Conservation (phyloP, 371 early-diverging fungal species). For the Dichotomocladium elegans region DNA sequence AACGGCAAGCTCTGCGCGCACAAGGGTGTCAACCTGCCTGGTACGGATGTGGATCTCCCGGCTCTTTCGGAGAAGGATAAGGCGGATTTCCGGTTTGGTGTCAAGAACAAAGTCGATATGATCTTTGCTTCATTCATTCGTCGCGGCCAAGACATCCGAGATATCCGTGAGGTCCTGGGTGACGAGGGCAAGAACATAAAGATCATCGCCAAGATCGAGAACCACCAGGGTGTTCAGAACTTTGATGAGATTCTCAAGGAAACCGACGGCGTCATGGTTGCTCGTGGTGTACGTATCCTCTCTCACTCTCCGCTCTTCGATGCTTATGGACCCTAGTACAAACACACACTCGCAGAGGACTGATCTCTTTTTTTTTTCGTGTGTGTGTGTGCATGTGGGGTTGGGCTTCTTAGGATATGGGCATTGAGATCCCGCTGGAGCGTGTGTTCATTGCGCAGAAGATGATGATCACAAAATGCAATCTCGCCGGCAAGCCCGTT, state of each 20-base stretch:
- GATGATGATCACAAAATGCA: constrained; percentile 95
- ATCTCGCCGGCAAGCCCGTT: constrained; percentile 92
- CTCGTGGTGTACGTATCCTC: constrained; percentile 78
- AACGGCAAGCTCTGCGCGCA: constrained; percentile 65
- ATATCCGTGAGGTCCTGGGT: constrained; percentile 80
- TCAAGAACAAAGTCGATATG: constrained; percentile 92
- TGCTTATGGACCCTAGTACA: no score
- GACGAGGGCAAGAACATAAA: constrained; percentile 80
- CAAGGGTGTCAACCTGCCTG: constrained; percentile 89
- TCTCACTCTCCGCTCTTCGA: background rate
- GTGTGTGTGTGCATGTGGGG: background rate
- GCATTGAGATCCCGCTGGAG: constrained; percentile 94
- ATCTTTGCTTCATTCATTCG: constrained; percentile 98
- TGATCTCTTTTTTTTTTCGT: background rate
- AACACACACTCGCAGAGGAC: no score
- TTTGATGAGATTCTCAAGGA: constrained; percentile 94
- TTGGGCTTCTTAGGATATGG: constrained; percentile 67
- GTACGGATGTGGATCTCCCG: constrained; percentile 83
- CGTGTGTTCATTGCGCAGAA: constrained; percentile 94
- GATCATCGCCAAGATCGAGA: constrained; percentile 96
- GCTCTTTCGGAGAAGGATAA: constrained; percentile 95
- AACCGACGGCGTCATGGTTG: constrained; percentile 99
- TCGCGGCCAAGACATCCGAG: constrained; percentile 80
- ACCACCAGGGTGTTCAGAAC: constrained; percentile 92
- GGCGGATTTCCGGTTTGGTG: constrained; percentile 86